These are phyloP conservation scores for Delphinella strobiligena DNA, from an alignment of 2,329 filamentous ascomycete species.

Conservation along the genomic window DNA sequence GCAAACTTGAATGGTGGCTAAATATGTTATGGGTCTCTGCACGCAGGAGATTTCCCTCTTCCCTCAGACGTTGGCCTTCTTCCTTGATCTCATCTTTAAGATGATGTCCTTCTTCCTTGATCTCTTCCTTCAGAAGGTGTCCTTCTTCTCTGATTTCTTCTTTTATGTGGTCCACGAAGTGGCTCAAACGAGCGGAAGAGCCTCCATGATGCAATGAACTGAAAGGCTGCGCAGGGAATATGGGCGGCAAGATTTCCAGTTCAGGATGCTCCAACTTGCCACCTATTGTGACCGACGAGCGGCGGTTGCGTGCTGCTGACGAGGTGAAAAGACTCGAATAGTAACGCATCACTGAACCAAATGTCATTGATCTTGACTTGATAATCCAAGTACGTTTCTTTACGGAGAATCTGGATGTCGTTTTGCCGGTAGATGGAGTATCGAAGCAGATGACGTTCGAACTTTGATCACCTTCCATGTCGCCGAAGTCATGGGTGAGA, in stretches of 20 bases:
- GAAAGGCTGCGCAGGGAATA: constrained; percentile 13
- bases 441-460: neutral
- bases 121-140: neutral
- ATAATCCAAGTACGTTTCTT: constrained; percentile 6
- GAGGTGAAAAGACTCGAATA: constrained; percentile 33
- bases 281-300: constrained; percentile 29
- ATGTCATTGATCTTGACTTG: constrained; percentile 7
- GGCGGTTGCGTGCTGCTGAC: constrained; percentile 31
- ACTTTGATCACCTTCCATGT: neutral
- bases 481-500: constrained; percentile 28
- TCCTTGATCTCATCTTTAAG: neutral
- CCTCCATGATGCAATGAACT: neutral
- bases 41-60: too few relatives aligned
- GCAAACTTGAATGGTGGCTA: too few relatives aligned
- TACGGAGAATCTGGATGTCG: neutral
- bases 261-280: constrained; percentile 35
- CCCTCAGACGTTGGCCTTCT: too few relatives aligned
- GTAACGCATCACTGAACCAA: constrained; percentile 27
- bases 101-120: constrained; percentile 1
- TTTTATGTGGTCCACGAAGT: neutral
- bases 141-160: neutral
- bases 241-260: constrained; percentile 32
- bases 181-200: neutral
- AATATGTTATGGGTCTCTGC: too few relatives aligned
- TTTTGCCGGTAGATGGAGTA: neutral